Base-by-base conservation (phyloP, 164 flowering plant species). In the Kalanchoe fedtschenkoi region DNA sequence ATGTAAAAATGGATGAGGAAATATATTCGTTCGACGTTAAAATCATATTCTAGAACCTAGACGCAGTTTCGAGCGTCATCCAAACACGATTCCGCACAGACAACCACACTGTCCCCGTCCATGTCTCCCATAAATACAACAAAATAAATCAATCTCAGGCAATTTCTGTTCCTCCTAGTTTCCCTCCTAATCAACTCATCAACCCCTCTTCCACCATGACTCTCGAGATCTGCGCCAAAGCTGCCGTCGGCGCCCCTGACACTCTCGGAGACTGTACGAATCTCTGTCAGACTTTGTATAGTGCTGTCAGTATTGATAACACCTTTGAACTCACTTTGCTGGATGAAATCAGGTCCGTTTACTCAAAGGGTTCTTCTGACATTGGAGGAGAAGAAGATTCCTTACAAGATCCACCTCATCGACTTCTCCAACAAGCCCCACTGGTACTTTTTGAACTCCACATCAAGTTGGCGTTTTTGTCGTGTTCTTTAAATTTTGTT, bases 351-450 rank as follows among this genome's bases (percentile, higher is more conserved):
- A 83, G 91, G 91, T 59, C 86, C 91, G 3, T 93, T 93, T 61
- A 22, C 74, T 69, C 95, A 88, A 60, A 83, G 96, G 80, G 92
- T 83, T 39, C 75, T 77, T 21, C 67, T 87, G 22, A 88, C 96
- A 24, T 66, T 92, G 76, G 98, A 92, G 69, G 96, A 87, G 78
- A 92, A 92, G 88, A 74, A 82, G 7, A 42, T 89, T 55, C 81
- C 89, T 0, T 86, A 92, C 74, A 73, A 78, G 69, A 0, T 55
- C 60, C 80, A 81, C 62, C 73, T 88, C 68, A 75, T 89, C 72
- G 70, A 84, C 60, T 38, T 80, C 43, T 32, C 60, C 35, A 70
- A 84, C 75, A 92, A 89, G 61, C 96, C 96, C 51, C 74, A 84
- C 17, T 91, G 96, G 96, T 87, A 66, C 11, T 2, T 44, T 19